A percentile compares a stretch with the other conserved stretches of the same genome.
phyloP scores from a whole-genome alignment of 805 yeast genomes.

The Metschnikowia kofuensis region DNA sequence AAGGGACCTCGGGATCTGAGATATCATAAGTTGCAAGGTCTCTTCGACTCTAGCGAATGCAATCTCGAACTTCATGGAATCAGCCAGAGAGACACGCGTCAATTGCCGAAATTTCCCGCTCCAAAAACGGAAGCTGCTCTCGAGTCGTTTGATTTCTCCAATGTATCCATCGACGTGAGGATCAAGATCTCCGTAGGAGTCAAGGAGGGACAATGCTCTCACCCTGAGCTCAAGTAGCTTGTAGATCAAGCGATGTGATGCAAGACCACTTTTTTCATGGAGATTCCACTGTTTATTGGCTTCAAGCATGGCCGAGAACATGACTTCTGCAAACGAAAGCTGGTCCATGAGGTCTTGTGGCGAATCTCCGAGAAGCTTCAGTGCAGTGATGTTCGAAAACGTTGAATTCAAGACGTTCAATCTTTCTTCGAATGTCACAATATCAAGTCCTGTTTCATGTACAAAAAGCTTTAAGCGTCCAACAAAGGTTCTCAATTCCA shows the following conservation, averaged over 20 bases:
- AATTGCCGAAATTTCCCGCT: not conserved
- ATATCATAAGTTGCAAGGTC: not conserved
- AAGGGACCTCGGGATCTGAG: not conserved
- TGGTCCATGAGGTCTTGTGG: too few species aligned
- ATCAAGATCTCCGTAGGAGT: constrained; percentile 3
- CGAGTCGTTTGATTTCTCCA: not conserved
- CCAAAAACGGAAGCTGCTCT: constrained; percentile 2
- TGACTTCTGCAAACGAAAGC: too few species aligned
- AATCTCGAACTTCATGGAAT: not conserved
- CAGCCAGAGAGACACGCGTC: not conserved
- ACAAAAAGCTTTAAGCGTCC: too few species aligned
- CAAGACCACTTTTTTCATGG: not conserved
- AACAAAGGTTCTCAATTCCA: too few species aligned
- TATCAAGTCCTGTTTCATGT: too few species aligned
- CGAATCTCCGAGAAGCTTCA: too few species aligned
- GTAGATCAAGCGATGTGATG: not conserved
- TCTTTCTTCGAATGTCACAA: too few species aligned
- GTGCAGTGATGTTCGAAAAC: too few species aligned
- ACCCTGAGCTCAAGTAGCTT: constrained; percentile 2
- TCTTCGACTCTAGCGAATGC: not conserved
- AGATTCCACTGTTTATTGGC: not conserved
- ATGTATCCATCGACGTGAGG: not conserved
- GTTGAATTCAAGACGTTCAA: too few species aligned
- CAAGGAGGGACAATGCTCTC: not conserved
- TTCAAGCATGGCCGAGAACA: too few species aligned